These are phyloP conservation scores for Erodium maritimum DNA, from an alignment of 345 rosid genomes.

Conservation along the genomic window DNA sequence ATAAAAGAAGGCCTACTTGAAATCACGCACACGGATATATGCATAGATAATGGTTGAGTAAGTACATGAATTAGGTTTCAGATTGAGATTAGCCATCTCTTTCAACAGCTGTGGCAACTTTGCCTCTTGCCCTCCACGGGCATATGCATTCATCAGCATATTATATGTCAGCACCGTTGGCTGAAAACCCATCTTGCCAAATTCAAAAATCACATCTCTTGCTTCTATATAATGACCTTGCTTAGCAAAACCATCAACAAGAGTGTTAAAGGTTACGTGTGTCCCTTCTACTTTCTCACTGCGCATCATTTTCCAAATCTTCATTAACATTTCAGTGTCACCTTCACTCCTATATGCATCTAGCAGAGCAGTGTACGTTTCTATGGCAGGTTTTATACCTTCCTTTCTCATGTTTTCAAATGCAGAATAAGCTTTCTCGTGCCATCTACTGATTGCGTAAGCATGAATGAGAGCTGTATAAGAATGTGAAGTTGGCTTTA, in stretches of 20 bases:
- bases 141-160: conserved; percentile 93
- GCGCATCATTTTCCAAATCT: conserved; percentile 70
- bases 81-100: conserved; percentile 54
- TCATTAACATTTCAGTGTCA: conserved; percentile 45
- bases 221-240: conserved; percentile 81
- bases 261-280: conserved; percentile 60
- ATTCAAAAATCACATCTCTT: conserved; percentile 64
- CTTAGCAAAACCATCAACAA: conserved; percentile 84
- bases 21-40: conserved; percentile 72
- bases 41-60: conserved; percentile 83
- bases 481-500: conserved; percentile 67
- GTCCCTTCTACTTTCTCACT: conserved; percentile 53
- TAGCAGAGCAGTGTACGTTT: conserved; percentile 73
- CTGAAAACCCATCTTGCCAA: conserved; percentile 58
- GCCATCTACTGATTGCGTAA: conserved; percentile 74
- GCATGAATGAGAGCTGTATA: conserved; percentile 83
- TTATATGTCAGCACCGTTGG: conserved; percentile 85
- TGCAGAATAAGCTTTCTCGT: conserved; percentile 54
- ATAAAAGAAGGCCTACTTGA: conserved; percentile 77
- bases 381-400: conserved; percentile 62
- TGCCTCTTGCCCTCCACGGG: conserved; percentile 63
- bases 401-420: conserved; percentile 59
- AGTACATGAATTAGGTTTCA: conserved; percentile 75
- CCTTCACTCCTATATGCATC: conserved; percentile 77
- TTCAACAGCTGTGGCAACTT: conserved; percentile 77